Evolutionary conservation across 148 eudicot species (phyloP), one percentile per base, ranked within the genome.

Genomic region (Rheum nobile): DNA sequence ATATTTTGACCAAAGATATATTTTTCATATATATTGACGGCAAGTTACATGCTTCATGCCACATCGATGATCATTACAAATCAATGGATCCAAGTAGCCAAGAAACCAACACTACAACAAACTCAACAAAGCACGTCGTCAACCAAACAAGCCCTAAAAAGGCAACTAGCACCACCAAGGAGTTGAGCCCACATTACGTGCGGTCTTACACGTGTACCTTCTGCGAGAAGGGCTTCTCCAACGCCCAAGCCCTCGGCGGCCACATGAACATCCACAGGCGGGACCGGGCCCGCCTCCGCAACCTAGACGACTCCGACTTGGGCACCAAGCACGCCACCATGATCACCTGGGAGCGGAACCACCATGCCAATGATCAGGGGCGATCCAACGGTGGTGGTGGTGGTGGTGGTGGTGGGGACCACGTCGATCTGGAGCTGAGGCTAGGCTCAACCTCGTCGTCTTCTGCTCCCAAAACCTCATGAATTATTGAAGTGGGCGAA

Each of bases 191-290:
- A n/a, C 14, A n/a, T 4, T 22, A 71, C 50, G 31, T 11, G 4
- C n/a, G 73, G 4, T 71, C 73, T 0, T 71, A 71, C 73, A 71
- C 73, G 14, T 71, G 73, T 50, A 43, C 76, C 21, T 71, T 71
- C 73, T 71, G 73, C 10, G 50, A 71, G 26, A 71, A 71, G 10
- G 73, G 73, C 19, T 71, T 71, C 34, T 71, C 73, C 29, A 71
- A 71, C 73, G 73, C 73, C 32, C 73, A 71, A 71, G 73, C 73
- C n/a, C 73, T 71, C 50, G 73, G 73, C 19, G 73, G 73, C 19
- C 73, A 71, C 73, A 71, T 71, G 73, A 71, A 71, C 73, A 71
- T 71, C 73, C 73, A 71, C 50, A 6, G 73, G 0, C 46, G 73
- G 6, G 73, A 71, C 50, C 73, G 73, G 1, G 73, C 73, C 8